phyloP scores from a whole-genome alignment of 2,329 filamentous ascomycete species.

The Cladosporium colombiae region DNA sequence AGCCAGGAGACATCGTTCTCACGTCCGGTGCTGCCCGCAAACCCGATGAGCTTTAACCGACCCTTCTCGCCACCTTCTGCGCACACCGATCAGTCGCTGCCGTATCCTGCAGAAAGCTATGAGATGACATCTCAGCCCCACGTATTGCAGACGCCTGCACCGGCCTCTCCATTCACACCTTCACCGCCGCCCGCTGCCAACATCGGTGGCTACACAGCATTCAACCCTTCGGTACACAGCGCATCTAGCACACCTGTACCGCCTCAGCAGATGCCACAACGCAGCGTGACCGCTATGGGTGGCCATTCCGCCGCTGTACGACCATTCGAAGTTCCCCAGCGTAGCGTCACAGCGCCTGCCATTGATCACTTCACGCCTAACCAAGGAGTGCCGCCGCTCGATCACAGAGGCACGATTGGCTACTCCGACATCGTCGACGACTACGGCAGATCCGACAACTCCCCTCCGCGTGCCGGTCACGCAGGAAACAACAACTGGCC shows the following conservation, averaged over 20 bases:
- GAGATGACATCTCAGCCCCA: constrained; percentile 34
- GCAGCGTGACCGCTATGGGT: constrained; percentile 24
- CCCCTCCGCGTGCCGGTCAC: constrained; percentile 10
- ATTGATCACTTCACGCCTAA: constrained; percentile 1
- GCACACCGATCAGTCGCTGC: constrained; percentile 19
- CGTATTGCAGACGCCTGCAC: constrained; percentile 20
- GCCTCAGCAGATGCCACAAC: constrained; percentile 22
- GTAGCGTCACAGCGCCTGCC: constrained; percentile 28
- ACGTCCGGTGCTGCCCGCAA: constrained; percentile 20
- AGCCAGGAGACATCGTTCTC: constrained; percentile 31
- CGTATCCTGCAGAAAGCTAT: constrained; percentile 30
- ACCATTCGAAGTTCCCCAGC: constrained; percentile 23
- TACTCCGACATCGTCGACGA: constrained; percentile 20
- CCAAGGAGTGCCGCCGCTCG: background rate
- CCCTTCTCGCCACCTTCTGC: constrained; percentile 25
- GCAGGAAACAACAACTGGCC: background rate
- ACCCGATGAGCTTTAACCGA: constrained; percentile 23
- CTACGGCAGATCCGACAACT: background rate
- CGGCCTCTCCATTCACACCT: background rate
- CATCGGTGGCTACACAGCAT: constrained; percentile 34
- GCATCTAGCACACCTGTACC: constrained; percentile 22
- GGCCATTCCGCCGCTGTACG: constrained; percentile 17
- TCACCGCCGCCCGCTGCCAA: constrained; percentile 17
- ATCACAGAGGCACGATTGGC: constrained; percentile 8
- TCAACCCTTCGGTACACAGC: constrained; percentile 32